Evolutionary conservation across 1,139 yeast species (phyloP).

Genomic region (Hyphopichia burtonii): DNA sequence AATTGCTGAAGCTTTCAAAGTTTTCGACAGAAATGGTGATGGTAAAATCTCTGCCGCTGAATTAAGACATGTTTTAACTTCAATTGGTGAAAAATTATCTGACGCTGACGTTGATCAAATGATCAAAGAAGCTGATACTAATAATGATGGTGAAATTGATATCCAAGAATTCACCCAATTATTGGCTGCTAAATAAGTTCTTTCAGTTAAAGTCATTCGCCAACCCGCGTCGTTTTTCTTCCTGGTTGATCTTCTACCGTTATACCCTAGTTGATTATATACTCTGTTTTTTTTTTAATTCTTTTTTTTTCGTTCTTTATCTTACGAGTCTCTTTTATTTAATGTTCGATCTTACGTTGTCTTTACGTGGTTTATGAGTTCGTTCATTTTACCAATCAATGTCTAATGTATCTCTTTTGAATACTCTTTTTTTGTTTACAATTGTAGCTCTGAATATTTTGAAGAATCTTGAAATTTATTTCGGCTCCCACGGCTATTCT

Average conservation of each 20-base stretch:
- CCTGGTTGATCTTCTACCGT: not conserved
- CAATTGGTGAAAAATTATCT: constrained; percentile 93
- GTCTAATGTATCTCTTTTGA: not conserved
- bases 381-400: not conserved
- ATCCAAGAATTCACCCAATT: constrained; percentile 91
- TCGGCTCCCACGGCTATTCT: too few relatives aligned
- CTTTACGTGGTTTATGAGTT: not conserved
- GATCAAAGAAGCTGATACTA: constrained; percentile 94
- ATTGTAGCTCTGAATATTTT: not conserved
- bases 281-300: not conserved
- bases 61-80: constrained; percentile 91
- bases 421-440: not conserved
- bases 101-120: constrained; percentile 97
- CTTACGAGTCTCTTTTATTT: not conserved
- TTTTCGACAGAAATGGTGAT: constrained; percentile 90
- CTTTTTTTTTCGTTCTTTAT: not conserved
- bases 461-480: too few relatives aligned
- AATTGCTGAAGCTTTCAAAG: constrained; percentile 95
- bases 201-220: not conserved
- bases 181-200: constrained; percentile 48
- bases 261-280: not conserved
- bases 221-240: not conserved
- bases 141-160: constrained; percentile 94
- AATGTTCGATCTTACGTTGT: not conserved
- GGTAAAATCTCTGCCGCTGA: constrained; percentile 97